Evolutionary conservation across 176 grass and related monocot species (phyloP).

Genomic region (Oryza nivara): DNA sequence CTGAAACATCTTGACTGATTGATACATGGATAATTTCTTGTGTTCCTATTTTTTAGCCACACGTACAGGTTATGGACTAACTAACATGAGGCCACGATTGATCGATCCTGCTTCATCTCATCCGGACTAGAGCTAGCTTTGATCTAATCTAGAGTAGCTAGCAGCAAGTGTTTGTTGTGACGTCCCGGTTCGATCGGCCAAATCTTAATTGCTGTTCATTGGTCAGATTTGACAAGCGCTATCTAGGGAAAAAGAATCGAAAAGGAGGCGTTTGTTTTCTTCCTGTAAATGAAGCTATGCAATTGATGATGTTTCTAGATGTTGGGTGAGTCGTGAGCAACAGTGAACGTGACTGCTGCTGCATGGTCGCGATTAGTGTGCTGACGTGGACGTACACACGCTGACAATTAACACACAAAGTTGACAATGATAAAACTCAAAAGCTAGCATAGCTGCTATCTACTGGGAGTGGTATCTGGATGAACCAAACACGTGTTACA

Average conservation of each 20-base stretch:
- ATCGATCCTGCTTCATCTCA: too few species aligned
- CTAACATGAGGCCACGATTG: too few species aligned
- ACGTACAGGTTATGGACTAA: too few species aligned
- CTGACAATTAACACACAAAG: neutral
- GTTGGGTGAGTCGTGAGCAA: neutral
- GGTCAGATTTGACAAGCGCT: neutral
- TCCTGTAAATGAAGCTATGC: neutral
- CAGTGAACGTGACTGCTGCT: neutral
- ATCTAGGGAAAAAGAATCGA: neutral
- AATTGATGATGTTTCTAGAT: neutral
- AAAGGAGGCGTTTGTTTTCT: neutral
- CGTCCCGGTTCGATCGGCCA: neutral
- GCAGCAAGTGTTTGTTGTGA: neutral
- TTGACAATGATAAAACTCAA: neutral
- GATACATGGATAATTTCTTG: too few species aligned
- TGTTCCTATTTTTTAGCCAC: too few species aligned
- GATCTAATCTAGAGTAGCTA: neutral
- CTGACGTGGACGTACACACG: conserved; percentile 3
- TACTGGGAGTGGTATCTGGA: neutral
- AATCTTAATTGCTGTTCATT: neutral
- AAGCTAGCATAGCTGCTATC: neutral
- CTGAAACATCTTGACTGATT: too few species aligned
- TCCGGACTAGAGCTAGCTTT: too few species aligned
- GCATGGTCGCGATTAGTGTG: conserved; percentile 3
- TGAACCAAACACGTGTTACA: too few species aligned